These are phyloP conservation scores for Kazachstania taianensis DNA, from an alignment of 805 yeast genomes.

Conservation along the genomic window DNA sequence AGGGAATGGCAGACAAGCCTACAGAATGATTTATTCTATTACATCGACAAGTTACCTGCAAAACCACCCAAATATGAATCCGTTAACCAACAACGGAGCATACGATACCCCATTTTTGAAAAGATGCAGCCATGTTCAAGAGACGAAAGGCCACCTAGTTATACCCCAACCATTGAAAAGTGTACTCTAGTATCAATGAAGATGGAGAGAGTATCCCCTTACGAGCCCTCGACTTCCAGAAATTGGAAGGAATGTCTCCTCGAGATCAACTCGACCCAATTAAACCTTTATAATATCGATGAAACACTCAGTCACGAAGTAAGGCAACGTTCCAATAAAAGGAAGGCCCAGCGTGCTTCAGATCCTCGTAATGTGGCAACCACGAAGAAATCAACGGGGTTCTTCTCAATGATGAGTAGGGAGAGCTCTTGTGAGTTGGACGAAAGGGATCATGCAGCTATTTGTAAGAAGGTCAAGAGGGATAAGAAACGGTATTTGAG, in stretches of 20 bases:
- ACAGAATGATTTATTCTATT: conserved; percentile 17
- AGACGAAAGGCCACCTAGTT: conserved; percentile 46
- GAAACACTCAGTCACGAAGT: conserved; percentile 24
- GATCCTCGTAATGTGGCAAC: conserved; percentile 3
- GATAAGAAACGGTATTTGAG: conserved; percentile 23
- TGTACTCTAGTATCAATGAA: conserved; percentile 53
- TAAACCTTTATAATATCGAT: conserved; percentile 52
- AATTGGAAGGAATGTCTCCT: conserved; percentile 62
- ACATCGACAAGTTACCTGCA: conserved; percentile 32
- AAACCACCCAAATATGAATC: conserved; percentile 24
- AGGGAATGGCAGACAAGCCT: too few species aligned
- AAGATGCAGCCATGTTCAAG: conserved; percentile 27
- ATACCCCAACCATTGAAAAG: conserved; percentile 56
- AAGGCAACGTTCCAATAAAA: conserved; percentile 4
- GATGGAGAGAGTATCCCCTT: conserved; percentile 68
- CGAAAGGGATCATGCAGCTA: conserved; percentile 21
- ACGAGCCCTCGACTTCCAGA: conserved; percentile 54
- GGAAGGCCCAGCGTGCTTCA: background rate
- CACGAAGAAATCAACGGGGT: conserved; percentile 2
- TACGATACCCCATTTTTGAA: conserved; percentile 31
- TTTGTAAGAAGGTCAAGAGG: conserved; percentile 12
- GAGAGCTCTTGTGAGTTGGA: conserved; percentile 17
- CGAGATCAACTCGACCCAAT: conserved; percentile 79
- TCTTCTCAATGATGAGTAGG: conserved; percentile 12
- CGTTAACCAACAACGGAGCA: conserved; percentile 18